phyloP scores from a whole-genome alignment of 1,284 basidiomycete genomes.

The Abortiporus biennis region DNA sequence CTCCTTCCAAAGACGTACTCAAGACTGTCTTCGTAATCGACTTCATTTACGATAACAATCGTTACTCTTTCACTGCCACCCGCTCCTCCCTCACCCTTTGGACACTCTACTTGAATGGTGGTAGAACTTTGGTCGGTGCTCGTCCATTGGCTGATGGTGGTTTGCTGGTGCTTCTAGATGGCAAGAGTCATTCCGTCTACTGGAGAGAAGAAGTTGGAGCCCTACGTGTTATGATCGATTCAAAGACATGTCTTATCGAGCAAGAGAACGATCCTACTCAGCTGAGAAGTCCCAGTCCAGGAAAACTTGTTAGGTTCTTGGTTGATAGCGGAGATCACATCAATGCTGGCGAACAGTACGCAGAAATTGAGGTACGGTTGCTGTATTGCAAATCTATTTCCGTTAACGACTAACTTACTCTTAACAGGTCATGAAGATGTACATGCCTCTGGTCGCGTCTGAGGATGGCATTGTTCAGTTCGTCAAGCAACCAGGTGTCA shows the following conservation, averaged over 20 bases:
- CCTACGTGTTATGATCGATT: conserved; percentile 89
- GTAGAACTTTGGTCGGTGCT: conserved; percentile 84
- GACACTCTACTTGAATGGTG: conserved; percentile 96
- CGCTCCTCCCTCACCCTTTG: conserved; percentile 85
- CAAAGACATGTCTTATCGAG: conserved; percentile 97
- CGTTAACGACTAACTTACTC: conserved; percentile 13
- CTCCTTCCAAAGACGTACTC: conserved; percentile 89
- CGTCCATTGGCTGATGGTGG: conserved; percentile 94
- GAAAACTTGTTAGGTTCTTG: conserved; percentile 93
- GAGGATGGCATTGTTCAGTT: conserved; percentile 96
- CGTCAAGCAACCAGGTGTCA: conserved; percentile 97
- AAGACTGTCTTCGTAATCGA: conserved; percentile 98
- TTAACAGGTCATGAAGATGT: conserved; percentile 96
- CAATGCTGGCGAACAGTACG: conserved; percentile 93
- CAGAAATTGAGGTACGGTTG: conserved; percentile 85
- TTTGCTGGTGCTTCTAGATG: conserved; percentile 86
- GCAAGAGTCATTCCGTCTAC: conserved; percentile 96
- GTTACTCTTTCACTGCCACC: conserved; percentile 95
- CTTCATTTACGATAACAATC: conserved; percentile 95
- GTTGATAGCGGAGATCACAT: conserved; percentile 98
- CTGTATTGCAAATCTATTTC: conserved; percentile 5
- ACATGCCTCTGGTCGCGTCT: conserved; percentile 94
- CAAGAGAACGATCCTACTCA: conserved; percentile 99
- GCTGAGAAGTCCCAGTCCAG: conserved; percentile 92
- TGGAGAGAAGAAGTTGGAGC: conserved; percentile 98